These are phyloP conservation scores for Mucor indicus DNA, from an alignment of 371 early-diverging fungal genomes.

Conservation along the genomic window DNA sequence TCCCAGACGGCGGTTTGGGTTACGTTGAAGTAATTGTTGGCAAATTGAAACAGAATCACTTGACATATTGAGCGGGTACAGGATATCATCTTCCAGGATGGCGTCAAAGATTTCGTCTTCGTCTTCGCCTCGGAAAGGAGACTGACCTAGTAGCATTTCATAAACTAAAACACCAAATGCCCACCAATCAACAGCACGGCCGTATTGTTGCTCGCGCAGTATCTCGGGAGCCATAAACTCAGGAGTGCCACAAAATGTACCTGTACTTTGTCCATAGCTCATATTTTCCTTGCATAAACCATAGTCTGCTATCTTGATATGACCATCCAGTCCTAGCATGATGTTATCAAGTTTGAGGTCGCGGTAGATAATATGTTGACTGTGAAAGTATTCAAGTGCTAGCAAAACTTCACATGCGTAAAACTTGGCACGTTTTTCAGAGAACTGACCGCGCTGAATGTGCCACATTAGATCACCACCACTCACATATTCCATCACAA, in stretches of 20 bases:
- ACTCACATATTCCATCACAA: constrained; percentile 98
- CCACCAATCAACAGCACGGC: constrained; percentile 98
- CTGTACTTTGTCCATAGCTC: constrained; percentile 75
- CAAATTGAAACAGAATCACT: constrained; percentile 84
- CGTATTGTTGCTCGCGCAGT: constrained; percentile 87
- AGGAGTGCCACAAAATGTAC: constrained; percentile 98
- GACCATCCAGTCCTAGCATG: constrained; percentile 89
- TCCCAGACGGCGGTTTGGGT: constrained; percentile 85
- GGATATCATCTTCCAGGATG: constrained; percentile 88
- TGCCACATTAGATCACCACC: constrained; percentile 99
- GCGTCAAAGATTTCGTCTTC: constrained; percentile 95
- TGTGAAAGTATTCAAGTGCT: constrained; percentile 95
- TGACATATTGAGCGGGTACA: constrained; percentile 87
- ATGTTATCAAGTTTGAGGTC: constrained; percentile 99
- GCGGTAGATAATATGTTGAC: constrained; percentile 91
- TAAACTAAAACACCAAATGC: constrained; percentile 97
- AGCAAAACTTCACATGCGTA: constrained; percentile 96
- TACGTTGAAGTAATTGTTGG: constrained; percentile 83
- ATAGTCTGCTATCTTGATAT: constrained; percentile 98
- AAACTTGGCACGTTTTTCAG: constrained; percentile 89
- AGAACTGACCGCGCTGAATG: constrained; percentile 84
- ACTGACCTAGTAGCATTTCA: constrained; percentile 92
- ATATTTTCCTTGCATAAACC: constrained; percentile 97
- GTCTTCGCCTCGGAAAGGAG: constrained; percentile 92
- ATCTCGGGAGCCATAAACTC: constrained; percentile 99